phyloP scores from a whole-genome alignment of 306 rosid species.

The Dalbergia cultrata region DNA sequence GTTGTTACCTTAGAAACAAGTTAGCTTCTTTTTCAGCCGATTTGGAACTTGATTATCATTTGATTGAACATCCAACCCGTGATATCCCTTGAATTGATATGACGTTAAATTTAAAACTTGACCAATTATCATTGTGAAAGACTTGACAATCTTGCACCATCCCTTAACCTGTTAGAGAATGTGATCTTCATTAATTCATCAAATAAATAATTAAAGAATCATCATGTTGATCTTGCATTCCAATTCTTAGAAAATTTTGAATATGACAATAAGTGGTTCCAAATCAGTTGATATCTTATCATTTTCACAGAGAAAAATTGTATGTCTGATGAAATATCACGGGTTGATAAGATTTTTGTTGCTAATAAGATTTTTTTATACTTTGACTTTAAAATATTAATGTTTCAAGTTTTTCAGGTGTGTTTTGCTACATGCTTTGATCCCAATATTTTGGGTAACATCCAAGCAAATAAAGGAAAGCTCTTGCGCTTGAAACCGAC shows the following conservation, averaged over 20 bases:
- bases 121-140: slow-evolving; percentile 34
- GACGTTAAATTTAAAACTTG: slow-evolving; percentile 22
- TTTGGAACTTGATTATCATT: slow-evolving; percentile 12
- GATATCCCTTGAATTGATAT: slow-evolving; percentile 20
- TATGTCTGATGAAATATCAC: slow-evolving; percentile 3
- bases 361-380: slow-evolving; percentile 17
- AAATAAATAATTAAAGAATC: slow-evolving; percentile 22
- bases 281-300: slow-evolving; percentile 21
- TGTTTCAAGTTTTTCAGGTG: slow-evolving; percentile 63
- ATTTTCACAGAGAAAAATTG: neutral
- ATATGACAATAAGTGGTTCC: neutral
- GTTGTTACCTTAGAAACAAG: neutral
- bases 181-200: neutral
- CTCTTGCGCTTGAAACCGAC: slow-evolving; percentile 80
- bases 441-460: slow-evolving; percentile 73
- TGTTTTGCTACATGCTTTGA: slow-evolving; percentile 99
- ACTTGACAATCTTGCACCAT: slow-evolving; percentile 34
- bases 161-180: slow-evolving; percentile 16
- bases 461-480: slow-evolving; percentile 79
- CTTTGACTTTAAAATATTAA: slow-evolving; percentile 35
- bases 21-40: slow-evolving; percentile 24
- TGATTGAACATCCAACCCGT: slow-evolving; percentile 3
- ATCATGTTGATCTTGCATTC: slow-evolving; percentile 19
- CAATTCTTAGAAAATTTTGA: slow-evolving; percentile 7
- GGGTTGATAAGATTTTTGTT: slow-evolving; percentile 30